phyloP scores from a whole-genome alignment of 164 flowering plant species.

The Vitis vinifera region ASM3070453v1 NC_081811.1:897001-897500 shows the following conservation, averaged over 20 bases:
- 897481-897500: constrained; percentile 54
- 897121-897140: constrained; percentile 4
- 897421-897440: too few relatives aligned
- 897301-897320: not conserved
- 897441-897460: not conserved
- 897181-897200: not conserved
- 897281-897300: not conserved
- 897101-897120: not conserved
- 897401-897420: too few relatives aligned
- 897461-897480: not conserved
- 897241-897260: too few relatives aligned
- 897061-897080: not conserved
- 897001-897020: not conserved
- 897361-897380: not conserved
- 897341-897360: not conserved
- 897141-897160: not conserved
- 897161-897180: constrained; percentile 3
- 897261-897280: not conserved
- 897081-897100: not conserved
- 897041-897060: not conserved
- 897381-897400: not conserved
- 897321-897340: not conserved
- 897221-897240: too few relatives aligned
- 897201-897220: too few relatives aligned
- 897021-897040: not conserved